Evolutionary conservation across 129 eudicot species (phyloP).

Genomic region (Tanacetum coccineum): DNA sequence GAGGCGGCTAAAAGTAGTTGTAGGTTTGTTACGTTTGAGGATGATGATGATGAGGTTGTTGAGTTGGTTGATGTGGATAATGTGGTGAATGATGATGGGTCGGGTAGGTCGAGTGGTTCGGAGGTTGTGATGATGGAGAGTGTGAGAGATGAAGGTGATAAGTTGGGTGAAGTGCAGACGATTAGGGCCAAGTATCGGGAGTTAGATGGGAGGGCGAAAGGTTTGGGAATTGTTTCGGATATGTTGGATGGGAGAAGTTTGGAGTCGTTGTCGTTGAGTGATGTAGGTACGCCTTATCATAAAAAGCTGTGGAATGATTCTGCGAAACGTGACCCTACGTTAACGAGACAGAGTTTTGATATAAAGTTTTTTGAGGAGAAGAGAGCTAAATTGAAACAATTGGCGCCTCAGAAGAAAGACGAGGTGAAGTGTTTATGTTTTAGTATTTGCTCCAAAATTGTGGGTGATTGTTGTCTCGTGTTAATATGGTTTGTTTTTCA

Average conservation of each 20-base stretch:
- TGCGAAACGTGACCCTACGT: slow-evolving; percentile 12
- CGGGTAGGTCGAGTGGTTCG: slow-evolving; percentile 41
- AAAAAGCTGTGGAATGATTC: slow-evolving; percentile 20
- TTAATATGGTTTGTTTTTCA: slow-evolving; percentile 32
- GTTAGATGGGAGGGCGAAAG: slow-evolving; percentile 23
- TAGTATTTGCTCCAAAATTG: background rate
- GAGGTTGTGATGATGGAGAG: slow-evolving; percentile 39
- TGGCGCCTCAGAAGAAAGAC: slow-evolving; percentile 41
- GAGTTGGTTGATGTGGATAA: slow-evolving; percentile 33
- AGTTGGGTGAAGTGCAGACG: slow-evolving; percentile 28
- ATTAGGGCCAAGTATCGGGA: slow-evolving; percentile 25
- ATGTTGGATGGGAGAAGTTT: slow-evolving; percentile 24
- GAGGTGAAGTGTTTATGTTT: slow-evolving; percentile 25
- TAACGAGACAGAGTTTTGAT: slow-evolving; percentile 24
- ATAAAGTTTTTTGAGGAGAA: slow-evolving; percentile 32
- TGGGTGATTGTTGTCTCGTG: slow-evolving; percentile 11
- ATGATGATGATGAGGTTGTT: slow-evolving; percentile 14
- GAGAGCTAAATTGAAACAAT: slow-evolving; percentile 5
- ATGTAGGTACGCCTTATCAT: slow-evolving; percentile 25
- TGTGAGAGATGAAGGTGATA: slow-evolving; percentile 16
- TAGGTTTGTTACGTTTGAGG: slow-evolving; percentile 4
- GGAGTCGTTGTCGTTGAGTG: slow-evolving; percentile 24
- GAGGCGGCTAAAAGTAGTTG: slow-evolving; percentile 13
- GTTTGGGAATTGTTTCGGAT: slow-evolving; percentile 30
- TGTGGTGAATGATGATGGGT: slow-evolving; percentile 17